A percentile compares a stretch with the other conserved stretches of the same genome.
These are phyloP conservation scores for Arctium lappa DNA, from an alignment of 129 eudicot genomes.

Conservation along the genomic window DNA sequence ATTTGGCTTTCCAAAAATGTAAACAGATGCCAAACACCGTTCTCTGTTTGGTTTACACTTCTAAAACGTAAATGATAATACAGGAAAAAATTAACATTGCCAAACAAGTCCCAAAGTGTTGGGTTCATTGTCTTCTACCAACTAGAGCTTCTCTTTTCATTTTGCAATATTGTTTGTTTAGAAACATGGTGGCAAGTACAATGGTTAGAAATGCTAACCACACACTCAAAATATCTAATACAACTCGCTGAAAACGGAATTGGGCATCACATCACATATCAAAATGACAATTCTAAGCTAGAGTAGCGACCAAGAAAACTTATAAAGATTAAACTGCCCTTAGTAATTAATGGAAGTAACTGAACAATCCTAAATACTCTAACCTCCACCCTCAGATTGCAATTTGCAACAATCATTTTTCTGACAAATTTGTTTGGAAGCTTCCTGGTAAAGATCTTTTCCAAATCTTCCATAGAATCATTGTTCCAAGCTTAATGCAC, in stretches of 20 bases:
- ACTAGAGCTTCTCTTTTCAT: not conserved
- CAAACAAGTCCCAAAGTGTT: slow-evolving; percentile 1
- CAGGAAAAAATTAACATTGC: not conserved
- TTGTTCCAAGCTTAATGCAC: slow-evolving; percentile 13
- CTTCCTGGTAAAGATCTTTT: not conserved
- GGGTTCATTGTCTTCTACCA: not conserved
- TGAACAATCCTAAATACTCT: not conserved
- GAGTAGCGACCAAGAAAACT: not conserved
- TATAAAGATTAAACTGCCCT: not conserved
- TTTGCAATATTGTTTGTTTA: not conserved
- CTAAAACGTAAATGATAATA: not conserved
- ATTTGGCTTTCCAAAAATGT: not conserved
- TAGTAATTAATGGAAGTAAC: not conserved
- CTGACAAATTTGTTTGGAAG: not conserved
- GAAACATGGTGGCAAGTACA: not conserved
- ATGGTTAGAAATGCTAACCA: not conserved
- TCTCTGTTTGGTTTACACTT: not conserved
- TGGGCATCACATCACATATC: not conserved
- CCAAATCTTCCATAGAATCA: slow-evolving; percentile 4
- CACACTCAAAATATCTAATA: not conserved
- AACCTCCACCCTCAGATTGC: not conserved
- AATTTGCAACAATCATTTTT: not conserved
- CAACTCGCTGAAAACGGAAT: not conserved
- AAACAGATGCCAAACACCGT: not conserved
- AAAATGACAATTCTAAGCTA: not conserved